Evolutionary conservation across 2,329 filamentous ascomycete genomes (phyloP).

Genomic region (Epichloe baconii): DNA sequence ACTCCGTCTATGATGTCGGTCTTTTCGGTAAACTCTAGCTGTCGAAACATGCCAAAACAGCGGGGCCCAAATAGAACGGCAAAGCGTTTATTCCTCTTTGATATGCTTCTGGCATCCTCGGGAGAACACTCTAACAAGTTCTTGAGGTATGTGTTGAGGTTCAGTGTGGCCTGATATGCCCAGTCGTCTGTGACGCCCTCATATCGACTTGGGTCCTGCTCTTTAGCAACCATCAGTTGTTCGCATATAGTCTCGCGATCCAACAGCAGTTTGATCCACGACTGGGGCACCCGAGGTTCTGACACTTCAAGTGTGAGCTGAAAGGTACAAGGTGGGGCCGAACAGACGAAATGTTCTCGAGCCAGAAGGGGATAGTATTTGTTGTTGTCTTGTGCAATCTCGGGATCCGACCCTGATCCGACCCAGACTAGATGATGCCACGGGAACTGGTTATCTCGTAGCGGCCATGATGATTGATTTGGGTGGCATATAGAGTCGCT

Average conservation of each 20-base stretch:
- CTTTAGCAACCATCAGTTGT: constrained; percentile 26
- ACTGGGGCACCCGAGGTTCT: constrained; percentile 30
- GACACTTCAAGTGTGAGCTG: constrained; percentile 34
- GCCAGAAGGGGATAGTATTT: constrained; percentile 28
- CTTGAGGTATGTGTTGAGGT: constrained; percentile 37
- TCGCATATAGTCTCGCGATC: constrained; percentile 31
- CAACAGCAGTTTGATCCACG: constrained; percentile 29
- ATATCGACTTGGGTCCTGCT: constrained; percentile 36
- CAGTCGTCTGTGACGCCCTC: constrained; percentile 28
- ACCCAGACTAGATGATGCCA: constrained; percentile 27
- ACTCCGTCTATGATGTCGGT: constrained; percentile 25
- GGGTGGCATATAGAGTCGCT: constrained; percentile 17
- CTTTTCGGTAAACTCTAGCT: constrained; percentile 35
- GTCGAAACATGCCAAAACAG: constrained; percentile 34
- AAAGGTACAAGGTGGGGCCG: constrained; percentile 27
- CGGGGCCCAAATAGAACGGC: constrained; percentile 38
- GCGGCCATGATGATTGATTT: constrained; percentile 21
- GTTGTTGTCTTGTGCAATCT: constrained; percentile 12
- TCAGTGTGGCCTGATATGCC: constrained; percentile 26
- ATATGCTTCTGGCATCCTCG: constrained; percentile 31
- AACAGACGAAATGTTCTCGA: constrained; percentile 28
- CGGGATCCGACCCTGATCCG: constrained; percentile 16
- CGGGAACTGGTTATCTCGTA: constrained; percentile 21
- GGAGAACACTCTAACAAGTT: constrained; percentile 30
- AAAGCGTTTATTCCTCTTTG: constrained; percentile 44